phyloP scores from a whole-genome alignment of 345 rosid species.

The Triadica sebifera region DNA sequence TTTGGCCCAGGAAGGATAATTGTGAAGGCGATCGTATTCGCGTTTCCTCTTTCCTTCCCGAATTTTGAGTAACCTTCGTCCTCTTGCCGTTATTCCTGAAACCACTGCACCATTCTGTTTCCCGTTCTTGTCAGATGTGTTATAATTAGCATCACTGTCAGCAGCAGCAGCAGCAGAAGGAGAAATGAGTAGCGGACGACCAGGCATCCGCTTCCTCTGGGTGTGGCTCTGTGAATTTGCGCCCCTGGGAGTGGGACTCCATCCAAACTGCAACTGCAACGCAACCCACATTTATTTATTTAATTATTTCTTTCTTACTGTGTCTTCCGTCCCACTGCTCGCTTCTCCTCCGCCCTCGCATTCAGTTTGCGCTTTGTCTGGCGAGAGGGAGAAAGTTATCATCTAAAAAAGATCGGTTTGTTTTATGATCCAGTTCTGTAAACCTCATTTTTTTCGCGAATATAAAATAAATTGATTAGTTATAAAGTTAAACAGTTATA shows the following conservation, averaged over 20 bases:
- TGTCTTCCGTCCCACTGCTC: background rate
- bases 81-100: conserved; percentile 91
- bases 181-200: background rate
- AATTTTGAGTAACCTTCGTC: conserved; percentile 68
- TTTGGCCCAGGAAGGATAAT: conserved; percentile 90
- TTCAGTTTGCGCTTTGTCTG: too few species aligned
- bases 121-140: background rate
- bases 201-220: background rate
- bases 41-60: conserved; percentile 89
- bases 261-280: conserved; percentile 6
- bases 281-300: background rate
- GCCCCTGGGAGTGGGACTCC: background rate
- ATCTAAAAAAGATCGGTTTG: too few species aligned
- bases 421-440: too few species aligned
- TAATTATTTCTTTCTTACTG: background rate
- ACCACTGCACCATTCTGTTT: conserved; percentile 10
- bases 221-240: background rate
- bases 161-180: background rate
- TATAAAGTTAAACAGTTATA: too few species aligned
- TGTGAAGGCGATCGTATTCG: conserved; percentile 67
- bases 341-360: background rate
- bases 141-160: background rate
- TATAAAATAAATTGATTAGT: too few species aligned
- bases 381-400: too few species aligned
- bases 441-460: too few species aligned